These are phyloP conservation scores for Hypoxylon sp. DNA, from an alignment of 2,329 filamentous ascomycete genomes.

Conservation along the genomic window DNA sequence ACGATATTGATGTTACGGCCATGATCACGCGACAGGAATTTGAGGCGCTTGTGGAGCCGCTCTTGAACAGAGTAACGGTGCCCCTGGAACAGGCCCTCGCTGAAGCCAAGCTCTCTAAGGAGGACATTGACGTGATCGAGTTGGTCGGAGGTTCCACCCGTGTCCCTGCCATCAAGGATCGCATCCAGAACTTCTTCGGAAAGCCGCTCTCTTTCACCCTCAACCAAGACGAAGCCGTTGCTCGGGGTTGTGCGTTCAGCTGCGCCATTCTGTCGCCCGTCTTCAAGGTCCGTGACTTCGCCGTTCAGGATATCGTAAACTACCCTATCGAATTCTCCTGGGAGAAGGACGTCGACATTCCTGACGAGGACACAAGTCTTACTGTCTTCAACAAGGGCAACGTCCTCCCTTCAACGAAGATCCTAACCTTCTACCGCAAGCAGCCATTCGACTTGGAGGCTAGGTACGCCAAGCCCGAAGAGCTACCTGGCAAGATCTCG, in stretches of 20 bases:
- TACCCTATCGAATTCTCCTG: conserved; percentile 99
- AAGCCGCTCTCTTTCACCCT: conserved; percentile 95
- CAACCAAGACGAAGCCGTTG: conserved; percentile 98
- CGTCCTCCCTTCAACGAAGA: conserved; percentile 97
- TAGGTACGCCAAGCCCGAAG: conserved; percentile 88
- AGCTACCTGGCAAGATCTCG: conserved; percentile 88
- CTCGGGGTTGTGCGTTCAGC: conserved; percentile 95
- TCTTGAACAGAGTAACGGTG: conserved; percentile 78
- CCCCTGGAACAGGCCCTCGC: conserved; percentile 92
- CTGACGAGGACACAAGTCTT: conserved; percentile 96
- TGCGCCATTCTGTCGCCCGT: conserved; percentile 97
- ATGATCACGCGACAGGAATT: conserved; percentile 96
- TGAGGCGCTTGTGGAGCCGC: conserved; percentile 88
- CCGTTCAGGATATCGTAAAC: conserved; percentile 96
- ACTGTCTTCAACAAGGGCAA: conserved; percentile 99
- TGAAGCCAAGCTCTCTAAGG: conserved; percentile 90
- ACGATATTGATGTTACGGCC: conserved; percentile 90
- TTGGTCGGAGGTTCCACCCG: conserved; percentile 95
- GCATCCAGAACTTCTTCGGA: conserved; percentile 90
- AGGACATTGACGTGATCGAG: conserved; percentile 95
- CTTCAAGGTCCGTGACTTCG: conserved; percentile 98
- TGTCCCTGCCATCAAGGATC: conserved; percentile 92
- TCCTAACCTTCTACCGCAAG: conserved; percentile 99
- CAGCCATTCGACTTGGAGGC: conserved; percentile 97
- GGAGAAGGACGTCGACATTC: conserved; percentile 99